phyloP scores from a whole-genome alignment of 2,329 filamentous ascomycete species.

The Decorospora gaudefroyi region DNA sequence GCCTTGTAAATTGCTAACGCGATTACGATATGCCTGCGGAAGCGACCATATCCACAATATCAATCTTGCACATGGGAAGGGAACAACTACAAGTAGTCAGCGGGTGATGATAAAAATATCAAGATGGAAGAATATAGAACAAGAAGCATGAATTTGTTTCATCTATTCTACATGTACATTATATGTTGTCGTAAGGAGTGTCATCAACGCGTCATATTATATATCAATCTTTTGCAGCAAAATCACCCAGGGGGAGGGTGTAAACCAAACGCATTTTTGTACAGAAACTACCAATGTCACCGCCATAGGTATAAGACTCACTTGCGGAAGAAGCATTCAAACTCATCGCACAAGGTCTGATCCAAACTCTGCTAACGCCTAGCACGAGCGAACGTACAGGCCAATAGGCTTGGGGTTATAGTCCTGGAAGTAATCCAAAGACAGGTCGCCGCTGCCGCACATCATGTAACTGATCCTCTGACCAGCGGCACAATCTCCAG shows the following conservation, averaged over 20 bases:
- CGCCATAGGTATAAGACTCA: no score
- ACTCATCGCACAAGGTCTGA: neutral
- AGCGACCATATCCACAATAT: no score
- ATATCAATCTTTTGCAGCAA: neutral
- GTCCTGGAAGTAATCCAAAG: constrained; percentile 67
- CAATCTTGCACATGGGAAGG: no score
- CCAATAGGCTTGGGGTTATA: constrained; percentile 58
- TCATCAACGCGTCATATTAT: constrained; percentile 2
- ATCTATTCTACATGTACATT: neutral
- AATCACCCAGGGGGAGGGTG: no score
- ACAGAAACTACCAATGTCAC: no score
- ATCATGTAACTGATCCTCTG: constrained; percentile 59
- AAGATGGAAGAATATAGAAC: no score
- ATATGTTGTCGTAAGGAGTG: constrained; percentile 6
- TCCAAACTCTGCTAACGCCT: neutral
- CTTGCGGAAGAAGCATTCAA: neutral
- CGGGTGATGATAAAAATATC: no score
- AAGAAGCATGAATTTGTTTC: no score
- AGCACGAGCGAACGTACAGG: constrained; percentile 39
- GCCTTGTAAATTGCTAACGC: no score
- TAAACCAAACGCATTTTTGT: no score
- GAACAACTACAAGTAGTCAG: no score
- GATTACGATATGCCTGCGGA: no score
- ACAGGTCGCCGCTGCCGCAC: constrained; percentile 54
- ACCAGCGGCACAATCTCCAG: constrained; percentile 61